Base-by-base conservation (phyloP, 352 stramenopile species). In the Phytophthora syringae region DNA sequence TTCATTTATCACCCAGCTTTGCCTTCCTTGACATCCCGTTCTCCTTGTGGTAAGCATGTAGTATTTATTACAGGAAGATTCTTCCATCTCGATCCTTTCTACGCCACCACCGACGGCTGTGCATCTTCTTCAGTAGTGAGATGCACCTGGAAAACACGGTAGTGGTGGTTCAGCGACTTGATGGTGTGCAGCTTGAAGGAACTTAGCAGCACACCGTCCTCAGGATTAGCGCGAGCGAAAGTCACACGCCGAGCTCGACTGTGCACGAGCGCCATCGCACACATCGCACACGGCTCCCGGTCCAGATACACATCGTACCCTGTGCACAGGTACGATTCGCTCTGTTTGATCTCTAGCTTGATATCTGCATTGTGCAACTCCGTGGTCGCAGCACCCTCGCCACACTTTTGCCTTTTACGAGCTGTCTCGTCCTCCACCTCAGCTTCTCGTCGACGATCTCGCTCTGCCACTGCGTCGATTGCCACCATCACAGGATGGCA, bases 251-350 rank as follows among this genome's bases (percentile, higher is more conserved):
- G 82, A 24, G 82, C 78, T 48, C 91, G 86, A 61, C 84, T 94
- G 77, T 97, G 91, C 3, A 97, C 70, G 1, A 97, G 77, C 7
- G 90, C 91, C 91, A 97, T 97, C 1, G 91, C 84, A 52, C 90
- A 97, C 88, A 97, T 96, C 15, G 73, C 74, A 42, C 90, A 97
- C 39, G 91, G 91, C 70, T 97, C 91, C 22, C 71, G 55, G 52
- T 95, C 89, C 20, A 96, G 18, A 50, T 93, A 97, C 37, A 96
- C 70, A 39, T 97, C 91, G 61, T 96, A 93, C 30, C 88, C 89
- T 5, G 90, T 97, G 62, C 90, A 97, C 52, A 97, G 61, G 54
- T 97, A 97, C 32, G 88, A 92, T 55, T 89, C 71, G 7, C 40
- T 59, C 12, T 45, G 34, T 37, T 67, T 70, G 2, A n/a, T 51